A percentile compares a stretch with the other conserved stretches of the same genome.
These are phyloP conservation scores for Mycena amicta DNA, from an alignment of 768 basidiomycete species.

Conservation along the genomic window DNA sequence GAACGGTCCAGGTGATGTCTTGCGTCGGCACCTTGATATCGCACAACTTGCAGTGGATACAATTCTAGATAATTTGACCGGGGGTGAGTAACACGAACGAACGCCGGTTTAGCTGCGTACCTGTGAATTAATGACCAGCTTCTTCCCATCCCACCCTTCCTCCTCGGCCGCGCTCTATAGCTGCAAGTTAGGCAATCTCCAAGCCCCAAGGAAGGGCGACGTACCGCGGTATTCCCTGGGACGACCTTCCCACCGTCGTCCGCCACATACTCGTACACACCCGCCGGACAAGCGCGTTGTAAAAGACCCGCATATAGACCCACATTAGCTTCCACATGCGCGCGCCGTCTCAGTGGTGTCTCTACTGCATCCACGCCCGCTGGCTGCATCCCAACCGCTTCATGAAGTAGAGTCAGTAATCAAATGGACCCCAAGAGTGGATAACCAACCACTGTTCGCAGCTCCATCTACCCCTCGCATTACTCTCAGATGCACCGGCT, in stretches of 20 bases:
- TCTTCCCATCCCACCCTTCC: slow-evolving; percentile 78
- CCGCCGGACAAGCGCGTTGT: slow-evolving; percentile 90
- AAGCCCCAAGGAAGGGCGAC: slow-evolving; percentile 4
- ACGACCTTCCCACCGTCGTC: slow-evolving; percentile 45
- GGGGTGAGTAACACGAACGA: neutral
- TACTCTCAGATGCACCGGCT: slow-evolving; percentile 85
- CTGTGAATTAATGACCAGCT: slow-evolving; percentile 95
- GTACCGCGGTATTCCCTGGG: slow-evolving; percentile 31
- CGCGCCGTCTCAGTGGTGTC: slow-evolving; percentile 45
- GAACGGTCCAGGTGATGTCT: slow-evolving; percentile 96
- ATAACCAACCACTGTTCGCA: neutral
- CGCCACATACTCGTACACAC: slow-evolving; percentile 94
- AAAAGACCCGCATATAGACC: slow-evolving; percentile 84
- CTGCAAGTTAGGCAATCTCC: neutral
- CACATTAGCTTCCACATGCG: slow-evolving; percentile 78
- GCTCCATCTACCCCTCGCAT: slow-evolving; percentile 25
- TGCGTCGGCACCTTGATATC: slow-evolving; percentile 96
- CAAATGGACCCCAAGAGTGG: neutral
- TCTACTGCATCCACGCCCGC: slow-evolving; percentile 32
- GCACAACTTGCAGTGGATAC: slow-evolving; percentile 93
- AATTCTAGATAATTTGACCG: slow-evolving; percentile 56
- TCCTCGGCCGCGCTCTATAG: slow-evolving; percentile 26
- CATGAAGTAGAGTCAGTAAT: slow-evolving; percentile 25
- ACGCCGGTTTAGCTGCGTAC: slow-evolving; percentile 39
- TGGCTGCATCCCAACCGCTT: slow-evolving; percentile 20